Evolutionary conservation across 2,329 filamentous ascomycete genomes (phyloP).

Genomic region (Fusarium nodosum): DNA sequence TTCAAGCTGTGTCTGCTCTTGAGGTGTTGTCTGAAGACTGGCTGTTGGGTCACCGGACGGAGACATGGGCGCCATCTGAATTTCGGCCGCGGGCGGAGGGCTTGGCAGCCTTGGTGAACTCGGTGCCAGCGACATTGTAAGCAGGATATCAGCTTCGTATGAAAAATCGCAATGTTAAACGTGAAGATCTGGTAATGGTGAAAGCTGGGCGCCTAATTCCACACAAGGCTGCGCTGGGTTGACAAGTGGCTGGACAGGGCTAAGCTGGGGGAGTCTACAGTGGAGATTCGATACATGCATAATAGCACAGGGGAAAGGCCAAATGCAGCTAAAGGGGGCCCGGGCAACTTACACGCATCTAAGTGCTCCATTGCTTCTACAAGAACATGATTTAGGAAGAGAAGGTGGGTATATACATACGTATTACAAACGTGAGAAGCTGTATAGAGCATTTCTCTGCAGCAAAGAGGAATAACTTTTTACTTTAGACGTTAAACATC

Average conservation of each 20-base stretch:
- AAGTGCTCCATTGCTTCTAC: slow-evolving; percentile 18
- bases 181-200: slow-evolving; percentile 27
- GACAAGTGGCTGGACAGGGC: slow-evolving; percentile 35
- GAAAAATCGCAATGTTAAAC: slow-evolving; percentile 22
- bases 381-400: slow-evolving; percentile 14
- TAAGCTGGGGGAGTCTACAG: slow-evolving; percentile 19
- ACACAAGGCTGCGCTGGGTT: slow-evolving; percentile 37
- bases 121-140: slow-evolving; percentile 70
- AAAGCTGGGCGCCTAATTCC: slow-evolving; percentile 35
- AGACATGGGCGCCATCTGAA: slow-evolving; percentile 86
- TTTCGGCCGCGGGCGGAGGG: slow-evolving; percentile 93
- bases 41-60: slow-evolving; percentile 70
- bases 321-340: slow-evolving; percentile 44
- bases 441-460: background rate
- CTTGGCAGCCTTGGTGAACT: slow-evolving; percentile 94
- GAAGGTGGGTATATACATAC: slow-evolving; percentile 3
- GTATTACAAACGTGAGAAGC: background rate
- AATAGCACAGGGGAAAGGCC: background rate
- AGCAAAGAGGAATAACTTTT: background rate
- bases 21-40: slow-evolving; percentile 71
- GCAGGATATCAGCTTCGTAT: slow-evolving; percentile 21
- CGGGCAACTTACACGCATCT: slow-evolving; percentile 32
- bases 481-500: background rate
- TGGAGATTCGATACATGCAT: slow-evolving; percentile 46
- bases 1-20: slow-evolving; percentile 75